Conservation (phyloP, 257 asterid genomes). For the Plectranthus barbatus region DNA sequence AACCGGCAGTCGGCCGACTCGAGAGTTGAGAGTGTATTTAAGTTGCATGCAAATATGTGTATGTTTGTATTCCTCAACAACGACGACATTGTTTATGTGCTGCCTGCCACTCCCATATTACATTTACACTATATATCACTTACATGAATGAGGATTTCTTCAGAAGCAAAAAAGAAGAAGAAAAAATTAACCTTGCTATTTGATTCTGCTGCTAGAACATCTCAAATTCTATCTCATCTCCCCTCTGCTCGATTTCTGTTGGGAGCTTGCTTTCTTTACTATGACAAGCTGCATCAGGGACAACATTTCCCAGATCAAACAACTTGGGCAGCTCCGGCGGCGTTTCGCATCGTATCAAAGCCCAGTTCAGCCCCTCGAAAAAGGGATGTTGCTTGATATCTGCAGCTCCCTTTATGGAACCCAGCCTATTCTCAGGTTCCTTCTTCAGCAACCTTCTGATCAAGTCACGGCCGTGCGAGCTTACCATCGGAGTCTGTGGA, state of each 20-base stretch:
- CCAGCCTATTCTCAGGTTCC: conserved; percentile 32
- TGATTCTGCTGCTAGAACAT: conserved; percentile 31
- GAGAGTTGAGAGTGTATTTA: too few relatives aligned
- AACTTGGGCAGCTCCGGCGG: conserved; percentile 71
- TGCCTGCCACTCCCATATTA: conserved; percentile 2
- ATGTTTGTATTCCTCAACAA: conserved; percentile 10
- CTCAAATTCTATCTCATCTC: conserved; percentile 32
- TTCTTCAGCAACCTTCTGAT: conserved; percentile 52
- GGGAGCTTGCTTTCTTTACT: conserved; percentile 12
- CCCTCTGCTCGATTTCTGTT: conserved; percentile 15
- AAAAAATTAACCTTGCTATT: conserved; percentile 5
- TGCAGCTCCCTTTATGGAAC: not conserved
- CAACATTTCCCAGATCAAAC: conserved; percentile 31
- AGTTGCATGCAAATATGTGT: not conserved
- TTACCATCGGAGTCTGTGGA: conserved; percentile 49
- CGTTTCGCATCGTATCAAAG: conserved; percentile 55
- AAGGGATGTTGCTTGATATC: conserved; percentile 40
- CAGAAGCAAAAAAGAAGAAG: not conserved
- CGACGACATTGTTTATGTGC: not conserved
- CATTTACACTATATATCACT: conserved; percentile 18
- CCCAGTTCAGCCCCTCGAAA: conserved; percentile 79
- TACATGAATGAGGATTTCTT: not conserved
- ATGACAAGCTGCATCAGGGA: conserved; percentile 3
- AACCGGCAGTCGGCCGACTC: too few relatives aligned
- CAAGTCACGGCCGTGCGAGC: conserved; percentile 58